Evolutionary conservation across 495 filamentous ascomycete genomes (phyloP).

Genomic region (Xylaria curta): DNA sequence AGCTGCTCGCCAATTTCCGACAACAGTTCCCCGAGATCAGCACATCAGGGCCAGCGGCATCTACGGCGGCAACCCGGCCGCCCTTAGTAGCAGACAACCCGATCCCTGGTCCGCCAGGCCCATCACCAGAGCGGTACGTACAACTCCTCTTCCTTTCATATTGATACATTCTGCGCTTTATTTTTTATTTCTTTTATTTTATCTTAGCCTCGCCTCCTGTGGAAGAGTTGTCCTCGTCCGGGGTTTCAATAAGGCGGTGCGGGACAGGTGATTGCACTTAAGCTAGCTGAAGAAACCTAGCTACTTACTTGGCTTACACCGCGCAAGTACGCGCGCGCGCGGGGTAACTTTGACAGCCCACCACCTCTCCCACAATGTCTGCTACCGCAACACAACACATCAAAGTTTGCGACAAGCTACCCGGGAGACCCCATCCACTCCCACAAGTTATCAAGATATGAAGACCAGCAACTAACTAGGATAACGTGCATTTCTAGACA

Average conservation of each 20-base stretch:
- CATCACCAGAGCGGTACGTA: slow-evolving; percentile 59
- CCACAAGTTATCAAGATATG: not conserved
- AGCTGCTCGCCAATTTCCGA: slow-evolving; percentile 83
- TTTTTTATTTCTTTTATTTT: not conserved
- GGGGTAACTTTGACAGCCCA: slow-evolving; percentile 17
- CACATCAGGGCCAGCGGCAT: slow-evolving; percentile 42
- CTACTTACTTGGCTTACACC: slow-evolving; percentile 1
- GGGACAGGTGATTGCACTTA: not conserved
- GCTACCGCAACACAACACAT: slow-evolving; percentile 21
- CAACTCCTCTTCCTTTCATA: not conserved
- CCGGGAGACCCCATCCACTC: not conserved
- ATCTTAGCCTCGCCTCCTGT: too few species aligned
- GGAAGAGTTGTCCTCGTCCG: not conserved
- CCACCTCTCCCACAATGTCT: slow-evolving; percentile 9
- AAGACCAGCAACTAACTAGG: slow-evolving; percentile 5
- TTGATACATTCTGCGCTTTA: not conserved
- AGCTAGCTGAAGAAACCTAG: slow-evolving; percentile 4
- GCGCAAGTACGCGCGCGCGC: not conserved
- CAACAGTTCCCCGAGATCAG: slow-evolving; percentile 74
- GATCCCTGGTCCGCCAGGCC: slow-evolving; percentile 41
- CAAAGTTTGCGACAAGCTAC: not conserved
- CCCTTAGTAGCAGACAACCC: slow-evolving; percentile 48
- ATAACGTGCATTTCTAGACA: slow-evolving; percentile 37
- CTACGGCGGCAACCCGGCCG: slow-evolving; percentile 41
- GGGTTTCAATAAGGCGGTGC: not conserved